These are phyloP conservation scores for Penicillium sp. DNA, from an alignment of 2,329 filamentous ascomycete species.

Conservation along the genomic window DNA sequence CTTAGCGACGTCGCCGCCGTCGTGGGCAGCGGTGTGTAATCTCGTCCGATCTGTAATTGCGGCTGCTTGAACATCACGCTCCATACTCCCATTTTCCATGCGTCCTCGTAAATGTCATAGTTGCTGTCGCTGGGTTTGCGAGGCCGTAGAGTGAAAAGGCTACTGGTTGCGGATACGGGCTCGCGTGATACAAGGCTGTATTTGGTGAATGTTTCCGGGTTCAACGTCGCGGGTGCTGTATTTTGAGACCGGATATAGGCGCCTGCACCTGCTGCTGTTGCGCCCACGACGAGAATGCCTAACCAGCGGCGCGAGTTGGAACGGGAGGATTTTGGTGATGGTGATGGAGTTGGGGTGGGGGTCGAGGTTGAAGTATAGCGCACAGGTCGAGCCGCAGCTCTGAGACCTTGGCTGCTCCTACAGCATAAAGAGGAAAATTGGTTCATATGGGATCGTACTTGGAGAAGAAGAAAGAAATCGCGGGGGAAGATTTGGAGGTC, in stretches of 20 bases:
- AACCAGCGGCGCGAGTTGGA: conserved; percentile 34
- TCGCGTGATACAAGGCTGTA: conserved; percentile 46
- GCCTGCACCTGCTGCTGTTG: conserved; percentile 38
- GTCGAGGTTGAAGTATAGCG: conserved; percentile 25
- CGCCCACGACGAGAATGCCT: conserved; percentile 35
- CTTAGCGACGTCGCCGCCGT: conserved; percentile 24
- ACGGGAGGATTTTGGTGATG: conserved; percentile 16
- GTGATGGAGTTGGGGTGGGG: conserved; percentile 12
- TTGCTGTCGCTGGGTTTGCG: conserved; percentile 32
- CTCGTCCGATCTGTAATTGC: conserved; percentile 83
- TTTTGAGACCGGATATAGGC: conserved; percentile 36
- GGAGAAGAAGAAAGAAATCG: conserved; percentile 10
- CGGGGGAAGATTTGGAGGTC: conserved; percentile 18
- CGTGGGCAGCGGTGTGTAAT: conserved; percentile 78
- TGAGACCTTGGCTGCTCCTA: conserved; percentile 10
- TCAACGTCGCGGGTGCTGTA: conserved; percentile 30
- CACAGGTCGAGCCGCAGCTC: conserved; percentile 15
- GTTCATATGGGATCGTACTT: conserved; percentile 13
- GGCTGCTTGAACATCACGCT: conserved; percentile 93
- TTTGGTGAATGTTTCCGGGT: conserved; percentile 41
- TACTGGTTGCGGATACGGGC: conserved; percentile 48
- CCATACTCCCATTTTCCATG: conserved; percentile 70
- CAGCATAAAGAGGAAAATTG: conserved; percentile 11
- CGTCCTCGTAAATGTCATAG: conserved; percentile 43
- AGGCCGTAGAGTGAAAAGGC: conserved; percentile 47